Percentiles rank a stretch among this genome's conserved stretches.
phyloP scores from a whole-genome alignment of 2,329 filamentous ascomycete genomes.

The Xylaria sp. region DNA sequence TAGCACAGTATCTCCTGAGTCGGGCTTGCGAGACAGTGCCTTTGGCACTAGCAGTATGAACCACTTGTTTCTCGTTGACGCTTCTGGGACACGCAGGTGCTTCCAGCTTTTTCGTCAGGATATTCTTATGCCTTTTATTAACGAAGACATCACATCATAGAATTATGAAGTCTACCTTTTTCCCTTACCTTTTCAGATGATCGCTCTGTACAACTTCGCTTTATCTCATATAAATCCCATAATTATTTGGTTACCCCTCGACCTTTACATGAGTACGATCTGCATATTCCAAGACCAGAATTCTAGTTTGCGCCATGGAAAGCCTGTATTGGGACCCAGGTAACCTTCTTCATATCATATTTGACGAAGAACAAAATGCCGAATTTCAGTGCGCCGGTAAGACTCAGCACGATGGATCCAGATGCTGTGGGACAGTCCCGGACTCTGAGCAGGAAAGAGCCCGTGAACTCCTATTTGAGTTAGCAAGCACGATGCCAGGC shows the following conservation, averaged over 20 bases:
- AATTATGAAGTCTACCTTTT: not conserved
- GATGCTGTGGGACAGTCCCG: not conserved
- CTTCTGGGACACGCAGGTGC: not conserved
- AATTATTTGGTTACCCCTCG: not conserved
- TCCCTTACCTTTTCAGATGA: not conserved
- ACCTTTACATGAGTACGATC: not conserved
- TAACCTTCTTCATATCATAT: not conserved
- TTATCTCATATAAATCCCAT: not conserved
- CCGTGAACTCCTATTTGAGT: not conserved
- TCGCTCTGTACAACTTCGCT: not conserved
- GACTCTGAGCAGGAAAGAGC: not conserved
- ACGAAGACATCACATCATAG: not conserved
- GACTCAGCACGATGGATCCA: not conserved
- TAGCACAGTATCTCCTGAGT: not conserved
- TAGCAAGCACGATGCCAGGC: constrained; percentile 1
- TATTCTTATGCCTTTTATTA: not conserved
- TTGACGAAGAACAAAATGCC: not conserved
- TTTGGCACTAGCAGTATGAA: not conserved
- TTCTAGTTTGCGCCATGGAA: not conserved
- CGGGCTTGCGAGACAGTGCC: not conserved
- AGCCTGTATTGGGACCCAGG: not conserved
- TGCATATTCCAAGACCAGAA: not conserved
- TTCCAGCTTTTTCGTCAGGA: not conserved
- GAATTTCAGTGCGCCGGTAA: not conserved
- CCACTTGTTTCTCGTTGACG: not conserved